These are phyloP conservation scores for Hibiscus trionum DNA, from an alignment of 345 rosid genomes.

Conservation along the genomic window DNA sequence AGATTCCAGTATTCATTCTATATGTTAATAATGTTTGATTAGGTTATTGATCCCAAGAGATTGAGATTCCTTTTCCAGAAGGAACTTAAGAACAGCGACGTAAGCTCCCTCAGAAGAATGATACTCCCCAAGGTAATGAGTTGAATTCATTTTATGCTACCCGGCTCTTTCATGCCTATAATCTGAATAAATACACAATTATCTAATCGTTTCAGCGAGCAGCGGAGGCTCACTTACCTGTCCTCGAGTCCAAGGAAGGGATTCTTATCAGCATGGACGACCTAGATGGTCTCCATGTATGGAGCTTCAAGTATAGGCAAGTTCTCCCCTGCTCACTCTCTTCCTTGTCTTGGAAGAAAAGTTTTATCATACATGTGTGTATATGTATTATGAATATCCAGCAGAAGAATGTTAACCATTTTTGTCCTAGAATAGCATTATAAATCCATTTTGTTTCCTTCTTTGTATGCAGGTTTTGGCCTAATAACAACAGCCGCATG, in stretches of 20 bases:
- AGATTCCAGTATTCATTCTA: neutral
- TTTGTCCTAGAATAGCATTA: neutral
- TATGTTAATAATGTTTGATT: neutral
- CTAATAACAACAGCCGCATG: constrained; percentile 96
- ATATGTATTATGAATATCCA: neutral
- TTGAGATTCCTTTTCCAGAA: constrained; percentile 81
- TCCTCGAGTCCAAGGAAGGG: constrained; percentile 82
- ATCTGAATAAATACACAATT: neutral
- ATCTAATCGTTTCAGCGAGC: constrained; percentile 53
- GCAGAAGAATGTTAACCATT: neutral
- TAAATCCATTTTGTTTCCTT: neutral
- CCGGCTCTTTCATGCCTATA: neutral
- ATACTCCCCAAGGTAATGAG: constrained; percentile 83
- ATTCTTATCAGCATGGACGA: constrained; percentile 70
- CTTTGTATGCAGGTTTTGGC: constrained; percentile 73
- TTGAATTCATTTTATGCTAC: neutral
- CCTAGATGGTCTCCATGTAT: constrained; percentile 62
- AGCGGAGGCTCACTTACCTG: constrained; percentile 84
- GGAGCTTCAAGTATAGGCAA: constrained; percentile 95
- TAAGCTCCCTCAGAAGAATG: constrained; percentile 82
- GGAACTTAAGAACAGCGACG: constrained; percentile 77
- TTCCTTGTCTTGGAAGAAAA: neutral
- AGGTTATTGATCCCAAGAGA: constrained; percentile 62
- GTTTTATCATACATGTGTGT: neutral
- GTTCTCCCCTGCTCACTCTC: neutral